Evolutionary conservation across 176 grass and related monocot species (phyloP).

Genomic region (Poa pratensis): DNA sequence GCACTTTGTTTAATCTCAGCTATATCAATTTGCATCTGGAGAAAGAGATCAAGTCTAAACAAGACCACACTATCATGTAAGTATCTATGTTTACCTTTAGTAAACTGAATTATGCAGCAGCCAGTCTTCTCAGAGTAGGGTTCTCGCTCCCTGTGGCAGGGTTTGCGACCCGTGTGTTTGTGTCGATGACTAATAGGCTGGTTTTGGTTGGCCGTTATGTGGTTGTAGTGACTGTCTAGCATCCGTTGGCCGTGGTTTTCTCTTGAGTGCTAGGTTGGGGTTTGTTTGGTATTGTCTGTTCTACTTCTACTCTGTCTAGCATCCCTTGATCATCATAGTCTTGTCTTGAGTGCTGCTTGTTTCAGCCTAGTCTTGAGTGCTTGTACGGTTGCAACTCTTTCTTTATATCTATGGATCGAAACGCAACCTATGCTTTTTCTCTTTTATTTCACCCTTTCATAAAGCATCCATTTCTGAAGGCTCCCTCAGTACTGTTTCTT

Average conservation of each 20-base stretch:
- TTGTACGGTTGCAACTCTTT: not conserved
- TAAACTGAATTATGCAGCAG: not conserved
- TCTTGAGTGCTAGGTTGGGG: not conserved
- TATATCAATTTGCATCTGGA: conserved; percentile 35
- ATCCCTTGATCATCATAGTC: not conserved
- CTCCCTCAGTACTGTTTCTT: not conserved
- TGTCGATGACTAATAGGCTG: not conserved
- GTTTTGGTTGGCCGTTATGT: no score
- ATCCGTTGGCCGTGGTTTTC: no score
- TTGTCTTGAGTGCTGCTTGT: no score
- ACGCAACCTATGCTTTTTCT: not conserved
- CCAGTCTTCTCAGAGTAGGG: not conserved
- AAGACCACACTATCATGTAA: conserved; percentile 23
- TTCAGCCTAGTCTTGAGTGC: not conserved
- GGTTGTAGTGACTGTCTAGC: no score
- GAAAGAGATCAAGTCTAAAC: conserved; percentile 27
- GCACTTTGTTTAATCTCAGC: conserved; percentile 28
- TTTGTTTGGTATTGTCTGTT: not conserved
- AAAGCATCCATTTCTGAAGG: no score
- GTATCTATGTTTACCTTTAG: not conserved
- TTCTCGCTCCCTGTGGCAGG: no score
- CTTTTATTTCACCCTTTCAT: not conserved
- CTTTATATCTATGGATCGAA: not conserved
- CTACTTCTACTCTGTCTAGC: not conserved
- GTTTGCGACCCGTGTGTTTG: not conserved